phyloP scores from a whole-genome alignment of 2,329 filamentous ascomycete species.

The Berkeleyomyces rouxiae region DNA sequence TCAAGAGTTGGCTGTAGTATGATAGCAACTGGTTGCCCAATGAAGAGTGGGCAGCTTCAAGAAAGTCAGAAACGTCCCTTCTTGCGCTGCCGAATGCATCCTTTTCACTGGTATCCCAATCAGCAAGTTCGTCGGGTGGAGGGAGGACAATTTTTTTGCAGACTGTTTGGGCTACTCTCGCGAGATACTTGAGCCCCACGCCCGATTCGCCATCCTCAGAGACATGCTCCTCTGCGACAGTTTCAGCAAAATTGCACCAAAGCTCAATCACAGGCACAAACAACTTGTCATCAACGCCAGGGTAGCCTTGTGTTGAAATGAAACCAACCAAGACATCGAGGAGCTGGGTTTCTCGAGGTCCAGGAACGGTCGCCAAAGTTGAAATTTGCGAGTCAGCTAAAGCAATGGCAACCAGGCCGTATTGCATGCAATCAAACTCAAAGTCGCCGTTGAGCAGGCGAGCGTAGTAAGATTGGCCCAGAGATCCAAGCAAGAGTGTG shows the following conservation, averaged over 20 bases:
- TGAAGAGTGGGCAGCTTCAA: conserved; percentile 53
- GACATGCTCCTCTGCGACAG: conserved; percentile 41
- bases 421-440: conserved; percentile 47
- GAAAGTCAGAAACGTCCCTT: conserved; percentile 62
- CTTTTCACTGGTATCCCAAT: conserved; percentile 55
- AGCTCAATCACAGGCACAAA: conserved; percentile 64
- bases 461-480: conserved; percentile 40
- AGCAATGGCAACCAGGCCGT: conserved; percentile 49
- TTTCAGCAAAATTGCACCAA: conserved; percentile 63
- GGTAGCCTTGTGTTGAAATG: conserved; percentile 46
- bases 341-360: conserved; percentile 35
- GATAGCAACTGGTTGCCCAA: conserved; percentile 38
- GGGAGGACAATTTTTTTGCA: conserved; percentile 58
- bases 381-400: conserved; percentile 51
- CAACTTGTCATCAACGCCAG: conserved; percentile 56
- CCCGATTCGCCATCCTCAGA: conserved; percentile 29
- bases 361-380: conserved; percentile 36
- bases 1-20: conserved; percentile 38
- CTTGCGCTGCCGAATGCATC: conserved; percentile 55
- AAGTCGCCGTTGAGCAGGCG: conserved; percentile 41
- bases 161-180: conserved; percentile 43
- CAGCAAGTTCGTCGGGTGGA: conserved; percentile 34
- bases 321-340: conserved; percentile 46
- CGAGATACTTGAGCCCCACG: conserved; percentile 7
- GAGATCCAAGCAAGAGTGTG: conserved; percentile 41